These are phyloP conservation scores for Fusarium goolgardi DNA, from an alignment of 2,329 filamentous ascomycete species.

Conservation along the genomic window DNA sequence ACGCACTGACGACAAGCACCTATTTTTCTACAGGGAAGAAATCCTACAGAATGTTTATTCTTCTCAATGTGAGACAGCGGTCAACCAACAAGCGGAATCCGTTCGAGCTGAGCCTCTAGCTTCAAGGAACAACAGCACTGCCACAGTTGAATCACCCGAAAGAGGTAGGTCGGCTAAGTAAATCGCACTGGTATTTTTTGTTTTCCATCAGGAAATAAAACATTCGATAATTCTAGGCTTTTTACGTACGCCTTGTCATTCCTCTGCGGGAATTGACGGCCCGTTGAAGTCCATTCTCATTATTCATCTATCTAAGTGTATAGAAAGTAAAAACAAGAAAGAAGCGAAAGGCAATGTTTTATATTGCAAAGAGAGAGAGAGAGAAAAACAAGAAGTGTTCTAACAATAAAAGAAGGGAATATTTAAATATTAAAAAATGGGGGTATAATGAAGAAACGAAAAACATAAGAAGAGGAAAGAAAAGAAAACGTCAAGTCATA, in stretches of 20 bases:
- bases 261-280: background rate
- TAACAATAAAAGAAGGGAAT: constrained; percentile 9
- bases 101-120: constrained; percentile 16
- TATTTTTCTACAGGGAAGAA: background rate
- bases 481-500: constrained; percentile 21
- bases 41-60: background rate
- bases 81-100: constrained; percentile 1
- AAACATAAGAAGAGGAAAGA: background rate
- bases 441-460: constrained; percentile 30
- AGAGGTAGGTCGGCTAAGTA: constrained; percentile 26
- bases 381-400: background rate
- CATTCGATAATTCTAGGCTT: constrained; percentile 33
- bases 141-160: constrained; percentile 31
- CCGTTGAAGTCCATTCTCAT: background rate
- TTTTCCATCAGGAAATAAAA: constrained; percentile 12
- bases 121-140: constrained; percentile 13
- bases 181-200: constrained; percentile 8
- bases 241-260: constrained; percentile 22
- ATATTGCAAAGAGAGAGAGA: background rate
- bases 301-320: constrained; percentile 34
- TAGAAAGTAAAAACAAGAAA: background rate
- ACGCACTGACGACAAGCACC: background rate
- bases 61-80: background rate
- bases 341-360: background rate
- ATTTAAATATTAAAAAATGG: constrained; percentile 30